A percentile compares a stretch with the other conserved stretches of the same genome.
Conservation (phyloP, 2,329 filamentous ascomycete species). For the Acrocalymma vagum region DNA sequence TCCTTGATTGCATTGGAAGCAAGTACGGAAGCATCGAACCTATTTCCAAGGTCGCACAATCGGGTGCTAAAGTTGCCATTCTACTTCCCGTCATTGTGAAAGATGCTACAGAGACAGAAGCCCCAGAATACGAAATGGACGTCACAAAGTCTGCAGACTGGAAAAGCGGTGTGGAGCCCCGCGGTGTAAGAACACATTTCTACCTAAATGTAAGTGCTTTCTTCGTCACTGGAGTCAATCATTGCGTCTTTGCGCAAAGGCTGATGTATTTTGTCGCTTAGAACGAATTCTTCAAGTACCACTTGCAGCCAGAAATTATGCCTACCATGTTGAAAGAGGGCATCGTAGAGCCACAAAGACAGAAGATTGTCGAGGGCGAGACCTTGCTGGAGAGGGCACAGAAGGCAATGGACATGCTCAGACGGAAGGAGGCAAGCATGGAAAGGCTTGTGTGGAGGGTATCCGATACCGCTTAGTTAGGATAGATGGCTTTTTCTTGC, state of each 20-base stretch:
- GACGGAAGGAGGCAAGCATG: constrained; percentile 55
- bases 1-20: constrained; percentile 46
- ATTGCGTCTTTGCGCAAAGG: no score
- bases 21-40: constrained; percentile 35
- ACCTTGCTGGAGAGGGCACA: constrained; percentile 54
- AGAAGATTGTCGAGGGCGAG: constrained; percentile 51
- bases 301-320: constrained; percentile 65
- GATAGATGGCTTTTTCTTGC: not conserved
- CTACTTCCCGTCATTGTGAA: constrained; percentile 68
- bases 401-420: constrained; percentile 53
- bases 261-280: constrained; percentile 39
- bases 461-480: constrained; percentile 28
- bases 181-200: constrained; percentile 65
- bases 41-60: constrained; percentile 60
- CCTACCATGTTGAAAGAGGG: constrained; percentile 54
- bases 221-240: no score
- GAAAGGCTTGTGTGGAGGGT: constrained; percentile 54
- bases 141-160: constrained; percentile 56
- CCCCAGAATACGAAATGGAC: constrained; percentile 65
- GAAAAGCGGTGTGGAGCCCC: constrained; percentile 61
- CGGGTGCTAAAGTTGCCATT: constrained; percentile 63
- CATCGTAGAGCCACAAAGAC: constrained; percentile 52
- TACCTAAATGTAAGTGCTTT: constrained; percentile 56
- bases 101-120: constrained; percentile 58
- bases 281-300: constrained; percentile 65